A percentile compares a stretch with the other conserved stretches of the same genome.
These are phyloP conservation scores for Penicillium glabrum DNA, from an alignment of 2,329 filamentous ascomycete species.

Conservation along the genomic window DNA sequence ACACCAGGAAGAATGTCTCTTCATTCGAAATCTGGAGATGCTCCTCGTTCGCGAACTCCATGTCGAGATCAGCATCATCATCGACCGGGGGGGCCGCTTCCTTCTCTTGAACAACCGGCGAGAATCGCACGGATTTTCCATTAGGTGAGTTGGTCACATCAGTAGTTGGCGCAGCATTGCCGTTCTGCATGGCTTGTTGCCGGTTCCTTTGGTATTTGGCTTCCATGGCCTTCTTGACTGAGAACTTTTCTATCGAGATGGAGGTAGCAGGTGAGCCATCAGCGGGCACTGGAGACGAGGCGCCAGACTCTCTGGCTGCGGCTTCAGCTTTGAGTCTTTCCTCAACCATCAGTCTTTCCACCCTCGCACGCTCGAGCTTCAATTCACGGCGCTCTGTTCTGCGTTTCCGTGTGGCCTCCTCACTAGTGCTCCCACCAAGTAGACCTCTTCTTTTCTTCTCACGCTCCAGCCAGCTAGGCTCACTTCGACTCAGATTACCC, in stretches of 20 bases:
- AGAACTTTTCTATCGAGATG: constrained; percentile 31
- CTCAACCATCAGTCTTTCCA: constrained; percentile 81
- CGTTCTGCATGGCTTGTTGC: constrained; percentile 16
- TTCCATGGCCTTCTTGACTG: constrained; percentile 35
- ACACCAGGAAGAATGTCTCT: constrained; percentile 87
- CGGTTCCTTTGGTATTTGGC: constrained; percentile 26
- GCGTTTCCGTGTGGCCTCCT: constrained; percentile 74
- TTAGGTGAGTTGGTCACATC: constrained; percentile 15
- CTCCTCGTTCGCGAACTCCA: constrained; percentile 59
- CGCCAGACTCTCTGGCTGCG: constrained; percentile 29
- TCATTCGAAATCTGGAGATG: constrained; percentile 90
- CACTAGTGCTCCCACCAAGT: constrained; percentile 68
- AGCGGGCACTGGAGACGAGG: constrained; percentile 12
- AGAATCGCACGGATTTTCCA: constrained; percentile 69
- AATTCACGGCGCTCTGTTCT: constrained; percentile 77
- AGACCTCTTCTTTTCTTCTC: constrained; percentile 72
- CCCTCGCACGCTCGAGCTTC: constrained; percentile 89
- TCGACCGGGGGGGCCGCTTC: constrained; percentile 49
- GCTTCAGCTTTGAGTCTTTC: constrained; percentile 62
- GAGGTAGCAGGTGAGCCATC: constrained; percentile 11
- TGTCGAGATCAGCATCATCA: constrained; percentile 28
- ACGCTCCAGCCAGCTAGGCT: constrained; percentile 86
- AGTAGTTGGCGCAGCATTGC: constrained; percentile 1
- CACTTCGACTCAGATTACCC: constrained; percentile 86
- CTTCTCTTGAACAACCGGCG: constrained; percentile 64